phyloP scores from a whole-genome alignment of 768 basidiomycete species.

The Calocybe cyanea region DNA sequence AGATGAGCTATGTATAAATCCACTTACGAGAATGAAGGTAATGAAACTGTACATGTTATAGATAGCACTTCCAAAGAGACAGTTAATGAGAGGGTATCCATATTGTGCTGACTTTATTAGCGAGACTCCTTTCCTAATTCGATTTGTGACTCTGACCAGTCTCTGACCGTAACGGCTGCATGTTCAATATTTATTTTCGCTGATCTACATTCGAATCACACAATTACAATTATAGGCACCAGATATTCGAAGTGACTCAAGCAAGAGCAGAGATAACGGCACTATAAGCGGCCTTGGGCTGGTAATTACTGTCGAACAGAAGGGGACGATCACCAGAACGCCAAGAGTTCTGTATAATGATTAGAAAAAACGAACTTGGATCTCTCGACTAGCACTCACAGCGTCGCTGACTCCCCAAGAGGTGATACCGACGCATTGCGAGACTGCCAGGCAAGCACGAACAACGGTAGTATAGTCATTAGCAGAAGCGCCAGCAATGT shows the following conservation, averaged over 20 bases:
- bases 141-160: background rate
- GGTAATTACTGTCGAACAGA: slow-evolving; percentile 25
- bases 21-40: too few species aligned
- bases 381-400: slow-evolving; percentile 20
- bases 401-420: slow-evolving; percentile 47
- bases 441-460: slow-evolving; percentile 41
- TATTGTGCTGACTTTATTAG: too few species aligned
- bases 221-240: background rate
- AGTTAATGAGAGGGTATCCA: too few species aligned
- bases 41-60: too few species aligned
- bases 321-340: slow-evolving; percentile 20
- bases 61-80: too few species aligned
- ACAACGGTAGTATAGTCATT: slow-evolving; percentile 43
- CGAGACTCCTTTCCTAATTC: too few species aligned
- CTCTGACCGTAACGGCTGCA: background rate
- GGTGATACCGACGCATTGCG: slow-evolving; percentile 44
- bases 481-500: slow-evolving; percentile 32
- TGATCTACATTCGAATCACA: background rate
- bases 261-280: slow-evolving; percentile 18
- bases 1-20: too few species aligned
- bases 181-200: background rate
- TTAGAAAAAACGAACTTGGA: background rate
- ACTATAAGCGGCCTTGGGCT: slow-evolving; percentile 24
- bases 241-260: slow-evolving; percentile 2
- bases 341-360: slow-evolving; percentile 23